phyloP scores from a whole-genome alignment of 441 rosid genomes.

The Erysimum pusillum region DNA sequence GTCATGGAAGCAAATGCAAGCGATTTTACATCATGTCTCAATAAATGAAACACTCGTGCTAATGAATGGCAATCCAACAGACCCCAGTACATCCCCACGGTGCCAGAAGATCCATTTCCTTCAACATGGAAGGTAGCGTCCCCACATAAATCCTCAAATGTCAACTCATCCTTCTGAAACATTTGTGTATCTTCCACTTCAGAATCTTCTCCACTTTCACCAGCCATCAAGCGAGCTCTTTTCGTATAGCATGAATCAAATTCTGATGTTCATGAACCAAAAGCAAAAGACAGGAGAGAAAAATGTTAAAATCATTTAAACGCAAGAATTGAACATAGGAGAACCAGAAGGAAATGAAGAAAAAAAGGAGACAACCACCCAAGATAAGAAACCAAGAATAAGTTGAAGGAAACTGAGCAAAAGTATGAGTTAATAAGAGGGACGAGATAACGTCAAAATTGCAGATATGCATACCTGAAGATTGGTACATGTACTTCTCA shows the following conservation, averaged over 20 bases:
- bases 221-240: constrained; percentile 79
- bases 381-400: constrained; percentile 30
- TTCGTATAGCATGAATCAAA: constrained; percentile 71
- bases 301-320: constrained; percentile 22
- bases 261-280: constrained; percentile 58
- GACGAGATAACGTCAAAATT: constrained; percentile 5
- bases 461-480: constrained; percentile 67
- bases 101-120: constrained; percentile 53
- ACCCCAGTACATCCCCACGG: constrained; percentile 74
- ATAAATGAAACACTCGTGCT: constrained; percentile 87
- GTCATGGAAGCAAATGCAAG: constrained; percentile 86
- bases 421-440: constrained; percentile 21
- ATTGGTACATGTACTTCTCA: constrained; percentile 81
- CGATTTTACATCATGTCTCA: constrained; percentile 84
- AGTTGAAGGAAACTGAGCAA: constrained; percentile 12
- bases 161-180: constrained; percentile 57
- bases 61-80: constrained; percentile 80
- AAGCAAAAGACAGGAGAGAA: constrained; percentile 37
- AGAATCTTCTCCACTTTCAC: constrained; percentile 73
- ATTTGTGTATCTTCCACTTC: constrained; percentile 66
- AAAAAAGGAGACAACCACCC: constrained; percentile 28
- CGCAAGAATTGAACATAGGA: constrained; percentile 13
- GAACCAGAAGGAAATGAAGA: constrained; percentile 25
- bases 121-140: constrained; percentile 64
- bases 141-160: constrained; percentile 88